Conservation (phyloP, 306 rosid species). For the Boehmeria nivea region DNA sequence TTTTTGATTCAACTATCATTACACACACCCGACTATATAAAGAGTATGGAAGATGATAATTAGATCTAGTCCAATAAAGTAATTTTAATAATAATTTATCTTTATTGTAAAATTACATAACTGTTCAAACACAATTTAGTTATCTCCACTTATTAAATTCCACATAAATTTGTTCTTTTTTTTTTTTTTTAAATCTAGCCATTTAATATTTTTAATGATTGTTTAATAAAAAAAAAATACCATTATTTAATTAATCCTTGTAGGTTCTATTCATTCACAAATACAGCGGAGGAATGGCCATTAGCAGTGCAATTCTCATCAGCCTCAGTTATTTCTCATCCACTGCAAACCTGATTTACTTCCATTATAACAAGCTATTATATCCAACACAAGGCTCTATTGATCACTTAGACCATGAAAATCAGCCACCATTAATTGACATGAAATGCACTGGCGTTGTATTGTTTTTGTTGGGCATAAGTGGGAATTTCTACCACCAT, state of each 20-base stretch:
- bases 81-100: too few relatives aligned
- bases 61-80: too few relatives aligned
- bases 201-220: too few relatives aligned
- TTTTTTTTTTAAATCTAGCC: too few relatives aligned
- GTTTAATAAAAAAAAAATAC: too few relatives aligned
- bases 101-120: too few relatives aligned
- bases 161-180: too few relatives aligned
- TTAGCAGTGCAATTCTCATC: slow-evolving; percentile 46
- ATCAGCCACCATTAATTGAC: slow-evolving; percentile 32
- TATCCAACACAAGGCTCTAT: slow-evolving; percentile 39
- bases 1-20: too few relatives aligned
- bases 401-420: background rate
- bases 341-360: slow-evolving; percentile 43
- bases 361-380: slow-evolving; percentile 24
- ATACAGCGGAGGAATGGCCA: slow-evolving; percentile 56
- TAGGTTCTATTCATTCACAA: slow-evolving; percentile 71
- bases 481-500: slow-evolving; percentile 79
- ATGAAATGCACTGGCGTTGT: slow-evolving; percentile 38
- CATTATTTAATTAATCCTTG: background rate
- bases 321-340: slow-evolving; percentile 45
- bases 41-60: too few relatives aligned
- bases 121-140: too few relatives aligned
- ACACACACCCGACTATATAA: too few relatives aligned
- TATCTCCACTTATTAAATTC: too few relatives aligned
- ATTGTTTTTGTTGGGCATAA: slow-evolving; percentile 44